These are phyloP conservation scores for Penicillium janthinellum DNA, from an alignment of 2,329 filamentous ascomycete species.

Conservation along the genomic window DNA sequence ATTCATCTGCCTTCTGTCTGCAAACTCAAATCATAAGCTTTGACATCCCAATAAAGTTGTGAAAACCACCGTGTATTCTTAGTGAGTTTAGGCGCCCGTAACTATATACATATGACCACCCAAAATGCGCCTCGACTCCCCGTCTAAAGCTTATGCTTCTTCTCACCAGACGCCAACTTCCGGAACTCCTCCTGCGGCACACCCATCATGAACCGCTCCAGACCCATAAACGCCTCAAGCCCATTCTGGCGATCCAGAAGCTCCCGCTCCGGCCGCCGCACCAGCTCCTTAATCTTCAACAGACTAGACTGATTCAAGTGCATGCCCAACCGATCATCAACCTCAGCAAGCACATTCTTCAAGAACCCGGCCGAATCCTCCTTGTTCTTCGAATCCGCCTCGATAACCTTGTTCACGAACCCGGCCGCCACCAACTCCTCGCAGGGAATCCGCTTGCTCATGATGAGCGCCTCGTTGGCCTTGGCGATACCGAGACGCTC, in stretches of 20 bases:
- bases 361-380: constrained; percentile 71
- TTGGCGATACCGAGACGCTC: constrained; percentile 75
- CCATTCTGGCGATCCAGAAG: constrained; percentile 75
- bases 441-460: constrained; percentile 75
- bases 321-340: constrained; percentile 75
- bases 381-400: constrained; percentile 54
- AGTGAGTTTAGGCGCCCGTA: background rate
- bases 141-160: constrained; percentile 84
- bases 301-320: constrained; percentile 81
- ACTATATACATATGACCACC: background rate
- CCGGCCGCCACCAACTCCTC: constrained; percentile 74
- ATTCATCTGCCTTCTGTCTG: background rate
- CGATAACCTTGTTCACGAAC: constrained; percentile 84
- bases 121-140: background rate
- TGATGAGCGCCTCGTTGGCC: constrained; percentile 90
- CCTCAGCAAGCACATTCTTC: constrained; percentile 71
- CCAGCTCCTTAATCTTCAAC: constrained; percentile 80
- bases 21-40: background rate
- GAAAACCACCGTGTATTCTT: no score
- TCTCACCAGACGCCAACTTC: constrained; percentile 82
- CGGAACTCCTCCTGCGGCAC: constrained; percentile 86
- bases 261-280: constrained; percentile 72
- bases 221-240: constrained; percentile 79
- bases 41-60: background rate
- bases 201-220: constrained; percentile 77